phyloP scores from a whole-genome alignment of 768 basidiomycete species.

The Flagelloscypha sp. region DNA sequence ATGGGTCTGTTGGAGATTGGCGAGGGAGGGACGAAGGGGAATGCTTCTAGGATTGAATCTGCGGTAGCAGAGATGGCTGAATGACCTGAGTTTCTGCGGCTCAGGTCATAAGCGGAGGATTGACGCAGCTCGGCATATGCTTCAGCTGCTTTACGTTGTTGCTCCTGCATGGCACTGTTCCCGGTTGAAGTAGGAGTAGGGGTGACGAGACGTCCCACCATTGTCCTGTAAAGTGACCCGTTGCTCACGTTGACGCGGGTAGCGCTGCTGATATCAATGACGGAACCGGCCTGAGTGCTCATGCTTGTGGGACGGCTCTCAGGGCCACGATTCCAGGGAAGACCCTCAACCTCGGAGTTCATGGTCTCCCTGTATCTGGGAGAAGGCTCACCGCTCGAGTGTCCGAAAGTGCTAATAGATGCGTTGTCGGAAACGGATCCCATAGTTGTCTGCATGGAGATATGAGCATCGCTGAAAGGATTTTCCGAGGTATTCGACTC shows the following conservation, averaged over 20 bases:
- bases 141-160: slow-evolving; percentile 58
- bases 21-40: slow-evolving; percentile 85
- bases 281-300: slow-evolving; percentile 52
- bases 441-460: slow-evolving; percentile 29
- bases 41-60: slow-evolving; percentile 79
- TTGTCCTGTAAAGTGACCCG: slow-evolving; percentile 40
- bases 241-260: slow-evolving; percentile 62
- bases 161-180: slow-evolving; percentile 43
- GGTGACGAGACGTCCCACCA: slow-evolving; percentile 54
- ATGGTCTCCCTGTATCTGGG: slow-evolving; percentile 8
- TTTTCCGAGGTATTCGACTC: too few species aligned
- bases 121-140: slow-evolving; percentile 28
- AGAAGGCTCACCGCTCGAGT: slow-evolving; percentile 18
- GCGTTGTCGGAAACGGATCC: slow-evolving; percentile 29
- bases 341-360: not conserved
- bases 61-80: slow-evolving; percentile 64
- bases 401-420: slow-evolving; percentile 34
- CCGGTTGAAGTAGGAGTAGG: slow-evolving; percentile 28
- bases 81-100: slow-evolving; percentile 50
- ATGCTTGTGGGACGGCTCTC: slow-evolving; percentile 52
- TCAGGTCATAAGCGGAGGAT: slow-evolving; percentile 12
- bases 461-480: slow-evolving; percentile 61
- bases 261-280: slow-evolving; percentile 54
- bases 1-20: slow-evolving; percentile 78
- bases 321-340: slow-evolving; percentile 33